These are phyloP conservation scores for Hydnomerulius pinastri DNA, from an alignment of 768 basidiomycete genomes.

Conservation along the genomic window DNA sequence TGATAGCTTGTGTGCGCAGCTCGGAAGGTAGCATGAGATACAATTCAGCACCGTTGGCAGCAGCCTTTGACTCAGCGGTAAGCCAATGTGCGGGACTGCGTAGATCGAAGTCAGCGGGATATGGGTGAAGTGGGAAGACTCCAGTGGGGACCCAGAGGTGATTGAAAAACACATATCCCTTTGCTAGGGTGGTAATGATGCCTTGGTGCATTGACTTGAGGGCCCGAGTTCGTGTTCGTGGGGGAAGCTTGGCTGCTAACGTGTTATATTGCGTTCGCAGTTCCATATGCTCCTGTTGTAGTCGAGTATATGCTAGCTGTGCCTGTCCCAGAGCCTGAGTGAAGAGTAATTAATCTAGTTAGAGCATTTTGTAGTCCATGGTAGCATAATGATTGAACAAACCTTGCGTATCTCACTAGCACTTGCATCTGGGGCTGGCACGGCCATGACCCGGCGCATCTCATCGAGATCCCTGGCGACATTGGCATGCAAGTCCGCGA, in stretches of 20 bases:
- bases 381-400: background rate
- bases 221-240: no score
- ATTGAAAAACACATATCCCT: constrained; percentile 3
- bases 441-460: background rate
- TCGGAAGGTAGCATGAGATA: background rate
- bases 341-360: background rate
- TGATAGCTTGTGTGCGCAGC: background rate
- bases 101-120: background rate
- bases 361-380: no score
- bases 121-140: background rate
- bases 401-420: constrained; percentile 3
- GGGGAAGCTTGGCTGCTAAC: background rate
- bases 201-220: no score
- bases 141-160: constrained; percentile 1
- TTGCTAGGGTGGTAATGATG: no score
- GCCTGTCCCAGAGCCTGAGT: background rate
- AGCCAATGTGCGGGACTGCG: background rate
- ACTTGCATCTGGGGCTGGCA: background rate
- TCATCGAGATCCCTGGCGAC: background rate
- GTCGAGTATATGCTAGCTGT: background rate
- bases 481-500: background rate
- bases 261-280: no score
- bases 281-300: background rate
- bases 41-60: background rate
- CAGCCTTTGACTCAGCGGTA: background rate